These are phyloP conservation scores for Cymbopogon flexuosus DNA, from an alignment of 202 grass and related monocot genomes.

Conservation along the genomic window DNA sequence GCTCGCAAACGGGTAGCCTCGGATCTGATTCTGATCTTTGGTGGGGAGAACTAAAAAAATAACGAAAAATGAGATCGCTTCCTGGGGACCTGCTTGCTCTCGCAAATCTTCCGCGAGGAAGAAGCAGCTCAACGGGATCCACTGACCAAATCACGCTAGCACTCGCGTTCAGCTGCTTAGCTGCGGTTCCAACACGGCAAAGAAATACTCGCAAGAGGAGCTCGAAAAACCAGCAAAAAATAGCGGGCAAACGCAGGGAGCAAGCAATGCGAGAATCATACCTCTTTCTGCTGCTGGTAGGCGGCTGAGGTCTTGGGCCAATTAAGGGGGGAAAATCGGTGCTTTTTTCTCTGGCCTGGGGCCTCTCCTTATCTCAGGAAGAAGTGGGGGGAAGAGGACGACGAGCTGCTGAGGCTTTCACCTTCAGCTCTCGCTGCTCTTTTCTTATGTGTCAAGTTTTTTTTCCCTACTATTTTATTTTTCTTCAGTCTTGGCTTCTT, in stretches of 20 bases:
- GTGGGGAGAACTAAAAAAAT: neutral
- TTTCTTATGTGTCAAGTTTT: neutral
- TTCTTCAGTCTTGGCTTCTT: neutral
- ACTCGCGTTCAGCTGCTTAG: neutral
- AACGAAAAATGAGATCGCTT: neutral
- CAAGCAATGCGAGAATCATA: slow-evolving; percentile 35
- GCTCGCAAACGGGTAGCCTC: neutral
- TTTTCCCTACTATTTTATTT: neutral
- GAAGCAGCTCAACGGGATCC: neutral
- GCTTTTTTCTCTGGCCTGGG: slow-evolving; percentile 18
- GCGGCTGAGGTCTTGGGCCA: neutral
- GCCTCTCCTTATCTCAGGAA: slow-evolving; percentile 38
- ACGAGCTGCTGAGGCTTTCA: slow-evolving; percentile 7
- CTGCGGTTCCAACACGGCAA: neutral
- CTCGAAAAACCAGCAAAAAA: neutral
- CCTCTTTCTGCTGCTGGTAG: slow-evolving; percentile 15
- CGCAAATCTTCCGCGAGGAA: neutral
- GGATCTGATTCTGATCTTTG: slow-evolving; percentile 22
- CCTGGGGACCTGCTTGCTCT: neutral
- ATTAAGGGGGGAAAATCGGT: slow-evolving; percentile 26
- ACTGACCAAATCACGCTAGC: neutral
- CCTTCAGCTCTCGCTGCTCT: slow-evolving; percentile 1
- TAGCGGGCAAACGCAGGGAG: neutral
- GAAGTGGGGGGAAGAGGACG: neutral
- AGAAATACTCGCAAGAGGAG: neutral